phyloP scores from a whole-genome alignment of 352 stramenopile species.

The Phytopythium kandeliae region DNA sequence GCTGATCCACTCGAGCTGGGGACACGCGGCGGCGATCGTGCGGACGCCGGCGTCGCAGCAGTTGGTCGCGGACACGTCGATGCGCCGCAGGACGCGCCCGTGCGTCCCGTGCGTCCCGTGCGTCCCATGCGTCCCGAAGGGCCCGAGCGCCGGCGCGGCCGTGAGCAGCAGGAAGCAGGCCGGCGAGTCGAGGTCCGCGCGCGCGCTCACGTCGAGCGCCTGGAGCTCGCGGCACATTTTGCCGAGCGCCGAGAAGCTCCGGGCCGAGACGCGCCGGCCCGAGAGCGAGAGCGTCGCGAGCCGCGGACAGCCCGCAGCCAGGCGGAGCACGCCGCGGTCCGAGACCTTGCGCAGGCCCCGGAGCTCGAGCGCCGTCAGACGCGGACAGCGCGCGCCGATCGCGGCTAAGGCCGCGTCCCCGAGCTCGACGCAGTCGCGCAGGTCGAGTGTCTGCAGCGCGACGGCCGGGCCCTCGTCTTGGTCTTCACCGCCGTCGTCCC shows the following conservation, averaged over 20 bases:
- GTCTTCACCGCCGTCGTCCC: conserved; percentile 19
- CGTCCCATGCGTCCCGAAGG: conserved; percentile 6
- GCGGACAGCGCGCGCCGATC: conserved; percentile 25
- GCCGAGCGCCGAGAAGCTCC: conserved; percentile 44
- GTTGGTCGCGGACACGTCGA: conserved; percentile 50
- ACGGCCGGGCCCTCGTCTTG: background rate
- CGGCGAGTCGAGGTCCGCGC: conserved; percentile 38
- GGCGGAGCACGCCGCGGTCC: conserved; percentile 33
- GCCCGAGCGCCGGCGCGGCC: conserved; percentile 8
- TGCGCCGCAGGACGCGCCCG: conserved; percentile 10
- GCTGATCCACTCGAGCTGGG: conserved; percentile 37
- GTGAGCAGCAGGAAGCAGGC: conserved; percentile 29
- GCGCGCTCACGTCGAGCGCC: conserved; percentile 39
- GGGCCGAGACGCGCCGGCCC: conserved; percentile 33
- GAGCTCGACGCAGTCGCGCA: conserved; percentile 48
- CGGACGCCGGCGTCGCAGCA: conserved; percentile 58
- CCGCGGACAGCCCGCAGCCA: conserved; percentile 42
- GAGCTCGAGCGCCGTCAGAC: conserved; percentile 41
- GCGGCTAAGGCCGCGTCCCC: conserved; percentile 32
- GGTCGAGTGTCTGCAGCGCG: conserved; percentile 30
- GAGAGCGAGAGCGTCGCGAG: conserved; percentile 45
- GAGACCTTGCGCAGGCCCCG: conserved; percentile 54
- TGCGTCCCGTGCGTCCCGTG: conserved; percentile 5
- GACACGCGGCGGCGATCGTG: conserved; percentile 39
- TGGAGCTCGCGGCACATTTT: conserved; percentile 43